phyloP scores from a whole-genome alignment of 805 yeast genomes.

The Kazachstania psychrophila region DNA sequence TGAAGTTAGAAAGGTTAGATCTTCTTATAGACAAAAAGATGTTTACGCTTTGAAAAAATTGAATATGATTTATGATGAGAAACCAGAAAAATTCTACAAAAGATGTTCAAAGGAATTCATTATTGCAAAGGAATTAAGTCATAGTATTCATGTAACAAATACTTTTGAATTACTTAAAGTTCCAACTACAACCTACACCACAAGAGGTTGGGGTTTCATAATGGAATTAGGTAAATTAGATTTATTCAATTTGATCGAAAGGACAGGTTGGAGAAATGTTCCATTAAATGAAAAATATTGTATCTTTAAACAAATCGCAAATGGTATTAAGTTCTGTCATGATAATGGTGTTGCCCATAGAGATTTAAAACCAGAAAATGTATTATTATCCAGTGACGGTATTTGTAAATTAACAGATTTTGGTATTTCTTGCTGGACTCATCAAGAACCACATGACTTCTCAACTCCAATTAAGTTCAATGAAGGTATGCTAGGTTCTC shows the following conservation, averaged over 20 bases:
- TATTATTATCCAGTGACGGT: conserved; percentile 51
- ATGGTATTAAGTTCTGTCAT: conserved; percentile 56
- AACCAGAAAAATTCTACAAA: conserved; percentile 54
- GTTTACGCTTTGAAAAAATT: conserved; percentile 63
- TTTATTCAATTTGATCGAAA: conserved; percentile 45
- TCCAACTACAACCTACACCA: conserved; percentile 45
- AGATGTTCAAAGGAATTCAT: conserved; percentile 58
- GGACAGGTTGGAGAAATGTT: conserved; percentile 51
- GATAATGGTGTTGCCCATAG: conserved; percentile 61
- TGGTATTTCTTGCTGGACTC: conserved; percentile 65
- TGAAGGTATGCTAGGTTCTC: conserved; percentile 59
- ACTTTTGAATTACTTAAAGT: conserved; percentile 48
- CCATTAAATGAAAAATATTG: conserved; percentile 49
- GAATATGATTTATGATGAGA: conserved; percentile 50
- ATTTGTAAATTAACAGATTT: conserved; percentile 64
- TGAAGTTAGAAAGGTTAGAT: conserved; percentile 45
- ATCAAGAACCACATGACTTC: conserved; percentile 44
- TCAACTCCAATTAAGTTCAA: conserved; percentile 31
- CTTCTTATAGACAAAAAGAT: conserved; percentile 31
- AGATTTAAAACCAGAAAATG: conserved; percentile 70
- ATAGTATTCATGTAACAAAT: conserved; percentile 52
- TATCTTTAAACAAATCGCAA: conserved; percentile 56
- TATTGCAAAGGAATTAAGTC: conserved; percentile 44
- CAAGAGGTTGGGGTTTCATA: conserved; percentile 71
- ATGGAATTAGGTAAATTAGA: conserved; percentile 63